These are phyloP conservation scores for Mollisiaceae sp. DNA, from an alignment of 2,329 filamentous ascomycete genomes.

Conservation along the genomic window DNA sequence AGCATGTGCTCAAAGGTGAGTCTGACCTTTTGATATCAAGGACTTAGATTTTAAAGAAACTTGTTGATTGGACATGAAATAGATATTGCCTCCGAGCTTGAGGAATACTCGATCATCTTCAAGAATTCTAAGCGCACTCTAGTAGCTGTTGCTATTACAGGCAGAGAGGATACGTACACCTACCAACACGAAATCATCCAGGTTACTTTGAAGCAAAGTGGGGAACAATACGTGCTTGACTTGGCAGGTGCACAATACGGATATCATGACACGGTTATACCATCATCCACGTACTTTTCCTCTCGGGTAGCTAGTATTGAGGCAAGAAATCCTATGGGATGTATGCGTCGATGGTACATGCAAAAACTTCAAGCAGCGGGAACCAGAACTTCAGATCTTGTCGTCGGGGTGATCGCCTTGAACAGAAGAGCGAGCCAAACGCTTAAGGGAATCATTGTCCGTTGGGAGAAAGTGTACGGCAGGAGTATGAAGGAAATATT, in stretches of 20 bases:
- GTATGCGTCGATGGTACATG: background rate
- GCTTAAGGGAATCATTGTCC: background rate
- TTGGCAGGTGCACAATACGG: constrained; percentile 3
- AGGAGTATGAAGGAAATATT: background rate
- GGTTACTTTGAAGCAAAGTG: background rate
- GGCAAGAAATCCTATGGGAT: background rate
- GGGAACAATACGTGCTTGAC: background rate
- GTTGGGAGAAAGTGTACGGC: background rate
- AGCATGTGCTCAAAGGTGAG: background rate
- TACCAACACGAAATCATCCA: background rate
- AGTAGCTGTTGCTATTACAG: no score
- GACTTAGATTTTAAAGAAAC: background rate
- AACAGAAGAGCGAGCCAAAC: background rate
- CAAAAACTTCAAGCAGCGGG: background rate
- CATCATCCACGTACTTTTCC: background rate
- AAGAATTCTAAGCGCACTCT: background rate
- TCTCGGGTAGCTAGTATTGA: background rate
- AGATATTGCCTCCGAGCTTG: background rate
- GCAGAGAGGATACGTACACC: background rate
- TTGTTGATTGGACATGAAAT: background rate
- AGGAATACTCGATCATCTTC: background rate
- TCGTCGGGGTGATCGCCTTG: background rate
- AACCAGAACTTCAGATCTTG: background rate
- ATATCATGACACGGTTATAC: background rate
- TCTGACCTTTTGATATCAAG: background rate